Conservation (phyloP, 805 yeast genomes). For the Nakazawaea peltata region DNA sequence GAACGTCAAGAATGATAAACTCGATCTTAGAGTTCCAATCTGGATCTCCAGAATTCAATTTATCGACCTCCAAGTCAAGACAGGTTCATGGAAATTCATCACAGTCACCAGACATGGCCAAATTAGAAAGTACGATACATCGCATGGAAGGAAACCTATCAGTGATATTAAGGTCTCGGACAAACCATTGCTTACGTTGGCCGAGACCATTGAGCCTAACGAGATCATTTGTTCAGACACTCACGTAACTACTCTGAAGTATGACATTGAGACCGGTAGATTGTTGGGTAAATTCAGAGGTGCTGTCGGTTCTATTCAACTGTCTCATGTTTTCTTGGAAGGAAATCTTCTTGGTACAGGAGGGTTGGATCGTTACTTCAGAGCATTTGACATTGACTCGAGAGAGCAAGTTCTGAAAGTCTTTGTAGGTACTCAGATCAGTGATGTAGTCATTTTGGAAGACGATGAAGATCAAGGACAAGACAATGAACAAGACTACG, state of each 20-base stretch:
- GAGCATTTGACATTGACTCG: constrained; percentile 60
- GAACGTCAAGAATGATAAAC: constrained; percentile 72
- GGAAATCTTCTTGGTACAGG: constrained; percentile 58
- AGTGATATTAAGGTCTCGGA: constrained; percentile 45
- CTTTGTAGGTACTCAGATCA: constrained; percentile 66
- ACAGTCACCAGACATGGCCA: constrained; percentile 73
- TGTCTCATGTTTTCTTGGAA: constrained; percentile 21
- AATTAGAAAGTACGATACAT: constrained; percentile 64
- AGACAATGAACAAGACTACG: too few relatives aligned
- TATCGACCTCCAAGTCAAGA: constrained; percentile 21
- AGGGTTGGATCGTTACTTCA: constrained; percentile 79
- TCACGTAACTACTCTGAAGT: constrained; percentile 54
- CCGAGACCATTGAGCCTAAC: constrained; percentile 25
- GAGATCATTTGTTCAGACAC: constrained; percentile 67
- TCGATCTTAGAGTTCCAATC: constrained; percentile 77
- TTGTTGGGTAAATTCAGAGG: constrained; percentile 70
- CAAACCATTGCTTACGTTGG: constrained; percentile 40
- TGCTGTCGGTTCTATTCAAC: constrained; percentile 62
- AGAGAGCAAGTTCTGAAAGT: constrained; percentile 63
- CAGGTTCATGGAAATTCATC: constrained; percentile 38
- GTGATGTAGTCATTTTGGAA: constrained; percentile 41
- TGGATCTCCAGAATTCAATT: constrained; percentile 61
- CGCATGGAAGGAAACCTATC: constrained; percentile 61
- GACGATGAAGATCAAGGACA: constrained; percentile 28
- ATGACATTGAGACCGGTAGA: constrained; percentile 40